Percentiles rank a stretch among this genome's conserved stretches.
Conservation (phyloP, 2,329 filamentous ascomycete species). For the Xylogone sp. region DNA sequence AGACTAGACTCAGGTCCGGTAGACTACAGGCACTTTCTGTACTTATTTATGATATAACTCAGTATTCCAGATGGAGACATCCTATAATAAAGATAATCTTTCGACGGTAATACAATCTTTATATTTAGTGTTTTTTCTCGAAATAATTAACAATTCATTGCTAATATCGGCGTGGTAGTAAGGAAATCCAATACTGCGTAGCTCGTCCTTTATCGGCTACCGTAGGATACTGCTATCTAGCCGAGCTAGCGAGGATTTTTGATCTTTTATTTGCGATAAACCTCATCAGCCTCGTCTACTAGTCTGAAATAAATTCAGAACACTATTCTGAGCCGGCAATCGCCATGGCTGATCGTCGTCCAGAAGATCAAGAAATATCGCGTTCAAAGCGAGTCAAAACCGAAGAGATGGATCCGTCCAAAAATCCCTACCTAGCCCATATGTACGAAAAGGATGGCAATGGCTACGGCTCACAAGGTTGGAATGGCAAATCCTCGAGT, state of each 20-base stretch:
- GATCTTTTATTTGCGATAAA: neutral
- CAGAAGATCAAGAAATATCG: slow-evolving; percentile 42
- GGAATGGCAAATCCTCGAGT: slow-evolving; percentile 27
- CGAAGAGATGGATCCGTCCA: slow-evolving; percentile 42
- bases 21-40: neutral
- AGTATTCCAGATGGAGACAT: neutral
- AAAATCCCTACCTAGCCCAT: slow-evolving; percentile 91
- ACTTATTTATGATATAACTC: neutral
- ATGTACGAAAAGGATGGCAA: slow-evolving; percentile 58
- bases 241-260: neutral
- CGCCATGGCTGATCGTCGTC: slow-evolving; percentile 54
- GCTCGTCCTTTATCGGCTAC: neutral
- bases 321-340: slow-evolving; percentile 13
- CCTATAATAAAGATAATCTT: no score
- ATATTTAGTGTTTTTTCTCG: no score
- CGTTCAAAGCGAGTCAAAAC: slow-evolving; percentile 43
- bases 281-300: slow-evolving; percentile 17
- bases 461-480: slow-evolving; percentile 32
- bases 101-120: no score
- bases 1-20: neutral
- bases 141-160: no score
- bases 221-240: neutral
- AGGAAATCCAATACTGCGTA: neutral
- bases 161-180: no score
- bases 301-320: slow-evolving; percentile 21